Conservation (phyloP, 2,329 filamentous ascomycete genomes). For the Elsinoe necatrix region DNA sequence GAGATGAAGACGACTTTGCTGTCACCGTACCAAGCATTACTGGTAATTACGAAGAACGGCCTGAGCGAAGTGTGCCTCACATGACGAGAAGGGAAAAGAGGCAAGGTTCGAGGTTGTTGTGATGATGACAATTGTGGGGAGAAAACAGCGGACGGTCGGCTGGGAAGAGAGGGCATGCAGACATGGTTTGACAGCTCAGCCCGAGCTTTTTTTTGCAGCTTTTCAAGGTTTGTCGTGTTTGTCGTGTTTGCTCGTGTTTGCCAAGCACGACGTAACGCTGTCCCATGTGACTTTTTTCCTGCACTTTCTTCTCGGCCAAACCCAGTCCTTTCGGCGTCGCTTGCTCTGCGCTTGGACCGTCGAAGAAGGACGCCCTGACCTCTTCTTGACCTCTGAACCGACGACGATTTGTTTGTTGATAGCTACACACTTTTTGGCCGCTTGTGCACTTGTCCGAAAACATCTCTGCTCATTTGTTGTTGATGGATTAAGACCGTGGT, state of each 20-base stretch:
- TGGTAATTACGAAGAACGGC: conserved; percentile 9
- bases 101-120: conserved; percentile 10
- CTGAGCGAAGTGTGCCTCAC: conserved; percentile 4
- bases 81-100: conserved; percentile 7
- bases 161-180: neutral
- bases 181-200: neutral
- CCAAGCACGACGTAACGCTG: conserved; percentile 5
- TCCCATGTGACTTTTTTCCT: neutral
- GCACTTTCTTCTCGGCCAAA: no score
- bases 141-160: neutral
- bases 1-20: neutral
- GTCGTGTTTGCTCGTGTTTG: no score
- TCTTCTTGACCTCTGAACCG: neutral
- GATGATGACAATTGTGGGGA: neutral
- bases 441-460: neutral
- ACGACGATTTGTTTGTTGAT: conserved; percentile 13
- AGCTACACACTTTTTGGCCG: neutral
- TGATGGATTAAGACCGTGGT: neutral
- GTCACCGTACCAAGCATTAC: conserved; percentile 1
- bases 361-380: neutral
- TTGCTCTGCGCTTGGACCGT: neutral
- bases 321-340: neutral
- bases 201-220: neutral
- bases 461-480: neutral
- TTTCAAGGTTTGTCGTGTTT: conserved; percentile 4